These are phyloP conservation scores for Aspergillus egyptiacus DNA, from an alignment of 495 filamentous ascomycete species.

Conservation along the genomic window DNA sequence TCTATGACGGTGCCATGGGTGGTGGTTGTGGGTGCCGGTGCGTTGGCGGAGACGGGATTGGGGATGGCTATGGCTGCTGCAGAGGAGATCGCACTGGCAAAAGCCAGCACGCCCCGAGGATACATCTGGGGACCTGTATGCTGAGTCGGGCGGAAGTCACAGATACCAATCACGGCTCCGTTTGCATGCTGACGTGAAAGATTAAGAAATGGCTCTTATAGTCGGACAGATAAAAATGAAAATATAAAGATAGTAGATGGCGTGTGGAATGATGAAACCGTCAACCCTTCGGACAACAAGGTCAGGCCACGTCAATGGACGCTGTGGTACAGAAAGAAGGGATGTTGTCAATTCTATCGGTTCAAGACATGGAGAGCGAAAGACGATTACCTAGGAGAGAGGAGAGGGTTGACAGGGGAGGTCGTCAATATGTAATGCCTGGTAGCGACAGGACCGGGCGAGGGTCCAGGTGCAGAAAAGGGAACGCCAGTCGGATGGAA, in stretches of 20 bases:
- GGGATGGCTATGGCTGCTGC: conserved; percentile 14
- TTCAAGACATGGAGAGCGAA: too few species aligned
- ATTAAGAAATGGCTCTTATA: not conserved
- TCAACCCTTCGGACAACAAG: not conserved
- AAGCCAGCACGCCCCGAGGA: conserved; percentile 12
- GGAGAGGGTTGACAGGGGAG: too few species aligned
- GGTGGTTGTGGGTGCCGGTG: conserved; percentile 13
- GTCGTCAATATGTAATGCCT: too few species aligned
- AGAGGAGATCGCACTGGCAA: conserved; percentile 22
- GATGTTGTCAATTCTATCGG: too few species aligned
- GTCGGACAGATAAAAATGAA: not conserved
- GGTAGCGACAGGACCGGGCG: too few species aligned
- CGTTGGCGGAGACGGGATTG: not conserved
- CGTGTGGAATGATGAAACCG: too few species aligned
- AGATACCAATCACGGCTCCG: conserved; percentile 12
- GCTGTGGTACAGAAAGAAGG: not conserved
- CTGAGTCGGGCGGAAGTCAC: not conserved
- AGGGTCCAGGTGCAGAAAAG: too few species aligned
- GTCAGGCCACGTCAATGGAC: too few species aligned
- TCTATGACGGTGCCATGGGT: conserved; percentile 13
- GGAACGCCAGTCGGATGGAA: too few species aligned
- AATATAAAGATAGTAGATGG: not conserved
- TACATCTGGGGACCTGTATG: conserved; percentile 10
- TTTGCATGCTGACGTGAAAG: conserved; percentile 16
- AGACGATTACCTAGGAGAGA: too few species aligned